phyloP scores from a whole-genome alignment of 148 eudicot species.

The Cornus florida region DNA sequence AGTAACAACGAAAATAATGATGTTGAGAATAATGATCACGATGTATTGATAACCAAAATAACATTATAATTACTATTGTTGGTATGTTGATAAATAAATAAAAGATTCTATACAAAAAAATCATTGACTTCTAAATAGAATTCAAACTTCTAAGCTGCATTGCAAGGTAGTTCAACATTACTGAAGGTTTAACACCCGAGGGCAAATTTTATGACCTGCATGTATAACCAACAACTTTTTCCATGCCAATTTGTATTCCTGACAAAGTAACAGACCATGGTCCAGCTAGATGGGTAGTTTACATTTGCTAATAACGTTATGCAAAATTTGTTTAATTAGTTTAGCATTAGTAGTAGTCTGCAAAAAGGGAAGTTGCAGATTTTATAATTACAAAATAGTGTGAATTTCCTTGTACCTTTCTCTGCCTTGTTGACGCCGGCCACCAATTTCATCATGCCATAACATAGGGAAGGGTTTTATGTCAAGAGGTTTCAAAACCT shows the following conservation, averaged over 20 bases:
- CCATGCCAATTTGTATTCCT: too few relatives aligned
- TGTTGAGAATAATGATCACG: not conserved
- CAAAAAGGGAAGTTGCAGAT: not conserved
- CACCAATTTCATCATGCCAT: slow-evolving; percentile 90
- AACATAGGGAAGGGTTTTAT: slow-evolving; percentile 81
- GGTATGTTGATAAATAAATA: not conserved
- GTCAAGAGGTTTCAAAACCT: slow-evolving; percentile 66
- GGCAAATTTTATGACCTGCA: not conserved
- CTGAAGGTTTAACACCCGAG: not conserved
- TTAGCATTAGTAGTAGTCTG: not conserved
- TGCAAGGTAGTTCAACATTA: not conserved
- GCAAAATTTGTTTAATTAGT: not conserved
- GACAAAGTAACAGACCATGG: too few relatives aligned
- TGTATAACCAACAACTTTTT: too few relatives aligned
- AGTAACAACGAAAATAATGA: not conserved
- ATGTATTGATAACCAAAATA: not conserved
- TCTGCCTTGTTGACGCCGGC: slow-evolving; percentile 52
- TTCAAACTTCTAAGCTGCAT: not conserved
- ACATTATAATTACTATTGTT: not conserved
- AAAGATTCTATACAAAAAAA: not conserved
- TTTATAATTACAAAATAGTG: not conserved
- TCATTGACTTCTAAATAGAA: not conserved
- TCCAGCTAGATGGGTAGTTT: not conserved
- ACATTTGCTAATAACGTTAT: not conserved
- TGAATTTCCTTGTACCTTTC: slow-evolving; percentile 48